Base-by-base conservation (phyloP, 75 land plant genomes). In the Sequoiadendron giganteum region DNA sequence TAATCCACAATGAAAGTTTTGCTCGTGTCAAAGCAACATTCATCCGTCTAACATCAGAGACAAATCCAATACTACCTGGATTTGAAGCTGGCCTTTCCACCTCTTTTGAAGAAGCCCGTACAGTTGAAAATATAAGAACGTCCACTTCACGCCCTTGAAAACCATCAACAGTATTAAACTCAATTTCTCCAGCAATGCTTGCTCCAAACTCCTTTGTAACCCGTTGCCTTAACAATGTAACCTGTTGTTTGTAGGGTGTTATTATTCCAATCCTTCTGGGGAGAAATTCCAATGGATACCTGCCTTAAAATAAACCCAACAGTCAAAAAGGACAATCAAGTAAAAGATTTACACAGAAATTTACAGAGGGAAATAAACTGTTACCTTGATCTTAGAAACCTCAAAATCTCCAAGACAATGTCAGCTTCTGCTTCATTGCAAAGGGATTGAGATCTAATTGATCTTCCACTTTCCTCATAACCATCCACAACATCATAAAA, bases 131-230 rank as follows among this genome's bases (percentile, higher is more conserved):
- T 43, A 98, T 86, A 76, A 98, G 58, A 34, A 98, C 93, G 86
- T 98, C 99, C 55, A 97, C 94, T 76, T 98, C 99, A 42, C 99
- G 96, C 21, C 99, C 99, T 91, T 98, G 99, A 84, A 96, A 98
- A 58, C 97, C 99, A 93, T 98, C 99, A 83, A 98, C 96, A 73
- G 99, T 98, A 86, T 98, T 98, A 54, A 98, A 95, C 56, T 98
- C 99, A 72, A 98, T 93, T 32, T 91, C 92, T 47, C 88, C 86
- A 48, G 91, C 68, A 55, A 88, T 61, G 34, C 89, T 86, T 45
- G 94, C 70, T 79, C 97, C 99, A 90, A 98, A 90, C 78, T 85
- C 88, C 88, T 87, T 88, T 21, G 90, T 83, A 89, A 97, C 93
- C 13, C 91, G 88, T 25, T 95, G 93, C 52, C 94, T 90, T 77